Evolutionary conservation across 371 early-diverging fungal species (phyloP), one percentile per base, ranked within the genome.

Genomic region (Blastocladiella emersonii): DNA sequence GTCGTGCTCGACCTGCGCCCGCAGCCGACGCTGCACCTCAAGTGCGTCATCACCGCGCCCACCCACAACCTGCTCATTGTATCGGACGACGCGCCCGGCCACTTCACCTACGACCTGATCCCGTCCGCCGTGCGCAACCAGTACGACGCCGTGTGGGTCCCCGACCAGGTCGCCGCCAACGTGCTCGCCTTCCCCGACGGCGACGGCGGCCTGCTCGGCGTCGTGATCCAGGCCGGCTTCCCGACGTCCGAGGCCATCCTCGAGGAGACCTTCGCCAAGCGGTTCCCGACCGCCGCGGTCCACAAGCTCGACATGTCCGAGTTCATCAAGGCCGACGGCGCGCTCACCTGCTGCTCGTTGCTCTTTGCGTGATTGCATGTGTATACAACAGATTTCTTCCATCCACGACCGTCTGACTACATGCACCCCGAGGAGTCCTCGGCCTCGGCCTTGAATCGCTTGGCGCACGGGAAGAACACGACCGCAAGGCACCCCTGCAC

Each of bases 321-420:
- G 61, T 62, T 74, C 3, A 71, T 74, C 51, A 70, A 71, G 35
- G 70, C 70, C 21, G 74, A 74, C 49, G 70, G 74, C 0, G 67
- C 72, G 23, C 51, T 73, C 60, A 73, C 74, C 7, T 73, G 74
- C 44, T 70, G 72, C 57, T 71, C 72, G 44, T 37, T 63, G n/a
- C 35, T 63, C 15, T 51, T 51, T 44, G 45, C 45, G 4, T 44
- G 23, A 21, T n/a, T n/a, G n/a, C n/a, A n/a, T n/a, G n/a, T n/a
- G n/a, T n/a, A n/a, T n/a, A n/a, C n/a, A n/a, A n/a, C n/a, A n/a
- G n/a, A n/a, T n/a, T n/a, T n/a, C n/a, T n/a, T n/a, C n/a, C n/a
- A n/a, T n/a, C n/a, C n/a, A n/a, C n/a, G n/a, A n/a, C n/a, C n/a
- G n/a, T n/a, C n/a, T n/a, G n/a, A n/a, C n/a, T n/a, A n/a, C n/a